Base-by-base conservation (phyloP, 768 basidiomycete species). In the Phylloporus sp. region DNA sequence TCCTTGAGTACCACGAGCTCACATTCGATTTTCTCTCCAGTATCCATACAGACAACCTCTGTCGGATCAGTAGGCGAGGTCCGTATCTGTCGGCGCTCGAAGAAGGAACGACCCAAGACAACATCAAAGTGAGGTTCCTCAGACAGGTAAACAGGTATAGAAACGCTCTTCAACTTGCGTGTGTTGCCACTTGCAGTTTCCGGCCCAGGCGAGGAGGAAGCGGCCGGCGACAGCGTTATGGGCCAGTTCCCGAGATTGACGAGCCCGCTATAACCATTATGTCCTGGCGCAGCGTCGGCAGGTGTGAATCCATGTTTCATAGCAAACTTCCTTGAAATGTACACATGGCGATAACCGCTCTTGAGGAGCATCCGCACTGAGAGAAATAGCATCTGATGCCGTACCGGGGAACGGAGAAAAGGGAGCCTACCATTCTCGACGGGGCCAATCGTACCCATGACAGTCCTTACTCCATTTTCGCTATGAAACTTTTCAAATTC, bases 51-150 rank as follows among this genome's bases (percentile, higher is more conserved):
- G 3, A 90, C 80, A 13, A 99, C 84, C 55, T 86, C 82, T 9
- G 96, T 98, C 31, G 83, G 84, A 63, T 99, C 95, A 32, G 84
- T 71, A 0, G 84, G 71, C 61, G 86, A 90, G 24, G 80, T 82
- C 65, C 84, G 85, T 53, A 98, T 82, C 60, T 86, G 85, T 55
- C 90, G 74, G 59, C 76, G 82, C 74, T 86, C 86, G 52, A 85
- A 80, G 59, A 96, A 93, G 20, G 82, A 82, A 21, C 94, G 75
- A 1, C 94, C 94, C 6, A 98, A 77, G 5, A 98, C 86, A 38
- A 97, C 89, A 57, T 96, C 93, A 66, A 98, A 98, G 60, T 97
- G 92, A 0, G 86, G 83, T 63, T 96, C 94, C 62, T 99, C 96
- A 4, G 89, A 86, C 24, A 98, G 77, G 66, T 89, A 93, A 9